Conservation (phyloP, 306 rosid genomes). For the Urtica urens region DNA sequence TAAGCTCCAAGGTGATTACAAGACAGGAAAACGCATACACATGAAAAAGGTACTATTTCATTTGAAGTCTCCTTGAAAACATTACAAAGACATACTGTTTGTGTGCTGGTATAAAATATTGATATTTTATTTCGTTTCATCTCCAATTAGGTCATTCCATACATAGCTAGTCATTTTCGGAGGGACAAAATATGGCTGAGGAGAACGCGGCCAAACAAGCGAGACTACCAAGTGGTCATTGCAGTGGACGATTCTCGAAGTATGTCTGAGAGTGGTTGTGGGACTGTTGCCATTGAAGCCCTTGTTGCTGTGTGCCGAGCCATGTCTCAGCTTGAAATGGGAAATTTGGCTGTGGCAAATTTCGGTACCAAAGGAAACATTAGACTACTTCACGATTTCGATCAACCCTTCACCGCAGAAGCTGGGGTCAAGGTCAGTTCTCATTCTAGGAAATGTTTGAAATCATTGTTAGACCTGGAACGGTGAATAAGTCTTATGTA, state of each 20-base stretch:
- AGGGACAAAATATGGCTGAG: slow-evolving; percentile 92
- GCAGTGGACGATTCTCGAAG: slow-evolving; percentile 93
- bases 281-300: slow-evolving; percentile 71
- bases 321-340: slow-evolving; percentile 78
- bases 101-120: neutral
- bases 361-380: slow-evolving; percentile 86
- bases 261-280: slow-evolving; percentile 73
- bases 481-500: no score
- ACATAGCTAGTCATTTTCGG: slow-evolving; percentile 67
- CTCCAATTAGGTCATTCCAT: slow-evolving; percentile 51
- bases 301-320: slow-evolving; percentile 90
- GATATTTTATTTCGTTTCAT: neutral
- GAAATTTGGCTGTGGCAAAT: slow-evolving; percentile 77
- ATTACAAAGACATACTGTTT: neutral
- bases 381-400: slow-evolving; percentile 72
- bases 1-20: slow-evolving; percentile 91
- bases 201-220: slow-evolving; percentile 85
- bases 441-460: no score
- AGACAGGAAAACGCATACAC: slow-evolving; percentile 82
- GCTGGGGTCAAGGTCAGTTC: slow-evolving; percentile 62
- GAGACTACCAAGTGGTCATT: slow-evolving; percentile 86
- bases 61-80: neutral
- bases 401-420: slow-evolving; percentile 63
- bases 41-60: slow-evolving; percentile 99
- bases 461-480: neutral